Evolutionary conservation across 2,329 filamentous ascomycete genomes (phyloP).

Genomic region (Aspergillus cejpii): DNA sequence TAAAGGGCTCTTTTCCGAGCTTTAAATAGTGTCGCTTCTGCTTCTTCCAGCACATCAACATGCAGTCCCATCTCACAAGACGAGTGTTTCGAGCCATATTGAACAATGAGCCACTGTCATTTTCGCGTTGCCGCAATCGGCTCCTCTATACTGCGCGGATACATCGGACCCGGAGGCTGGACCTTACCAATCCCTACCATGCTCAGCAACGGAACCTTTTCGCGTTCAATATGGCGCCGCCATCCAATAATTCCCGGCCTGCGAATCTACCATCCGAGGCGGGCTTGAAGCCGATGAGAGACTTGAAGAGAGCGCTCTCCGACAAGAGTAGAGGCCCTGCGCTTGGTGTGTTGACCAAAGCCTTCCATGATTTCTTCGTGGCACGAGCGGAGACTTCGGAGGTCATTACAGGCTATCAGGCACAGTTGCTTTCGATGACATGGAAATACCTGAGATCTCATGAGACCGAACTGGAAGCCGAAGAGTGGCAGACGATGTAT

Average conservation of each 20-base stretch:
- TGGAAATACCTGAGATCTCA: slow-evolving; percentile 53
- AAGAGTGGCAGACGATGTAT: slow-evolving; percentile 34
- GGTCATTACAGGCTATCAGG: slow-evolving; percentile 60
- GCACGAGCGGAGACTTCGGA: slow-evolving; percentile 46
- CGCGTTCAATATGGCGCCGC: slow-evolving; percentile 27
- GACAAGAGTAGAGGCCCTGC: slow-evolving; percentile 60
- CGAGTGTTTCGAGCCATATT: slow-evolving; percentile 42
- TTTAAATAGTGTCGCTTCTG: background rate
- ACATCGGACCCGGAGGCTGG: slow-evolving; percentile 26
- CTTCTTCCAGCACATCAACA: slow-evolving; percentile 16
- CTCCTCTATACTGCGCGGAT: slow-evolving; percentile 29
- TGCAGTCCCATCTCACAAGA: slow-evolving; percentile 43
- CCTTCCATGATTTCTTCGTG: slow-evolving; percentile 59
- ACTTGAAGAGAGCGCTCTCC: slow-evolving; percentile 57
- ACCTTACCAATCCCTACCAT: slow-evolving; percentile 32
- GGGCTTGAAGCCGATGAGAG: slow-evolving; percentile 65
- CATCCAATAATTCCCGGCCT: slow-evolving; percentile 48
- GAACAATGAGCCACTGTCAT: slow-evolving; percentile 40
- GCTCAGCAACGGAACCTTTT: slow-evolving; percentile 29
- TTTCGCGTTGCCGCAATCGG: slow-evolving; percentile 32
- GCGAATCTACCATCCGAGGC: slow-evolving; percentile 52
- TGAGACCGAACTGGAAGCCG: slow-evolving; percentile 26
- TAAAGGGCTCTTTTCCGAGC: too few relatives aligned
- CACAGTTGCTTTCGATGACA: slow-evolving; percentile 53
- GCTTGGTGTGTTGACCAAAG: slow-evolving; percentile 56